Evolutionary conservation across 768 basidiomycete species (phyloP).

Genomic region (Megacollybia marginata): DNA sequence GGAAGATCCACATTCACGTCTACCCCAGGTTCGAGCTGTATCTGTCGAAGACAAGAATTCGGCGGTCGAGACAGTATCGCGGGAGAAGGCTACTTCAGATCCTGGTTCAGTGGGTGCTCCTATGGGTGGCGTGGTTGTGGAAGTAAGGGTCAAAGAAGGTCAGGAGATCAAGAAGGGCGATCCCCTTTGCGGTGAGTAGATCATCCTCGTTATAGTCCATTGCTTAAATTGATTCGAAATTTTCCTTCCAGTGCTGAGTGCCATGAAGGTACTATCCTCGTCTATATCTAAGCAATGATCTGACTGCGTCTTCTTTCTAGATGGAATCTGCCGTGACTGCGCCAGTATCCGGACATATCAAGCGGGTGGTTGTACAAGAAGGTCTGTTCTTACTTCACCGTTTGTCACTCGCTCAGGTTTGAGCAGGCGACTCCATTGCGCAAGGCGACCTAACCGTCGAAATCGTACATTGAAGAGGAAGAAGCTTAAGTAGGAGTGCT

Average conservation of each 20-base stretch:
- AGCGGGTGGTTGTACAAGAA: conserved; percentile 87
- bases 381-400: conserved; percentile 30
- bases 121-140: conserved; percentile 97
- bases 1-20: conserved; percentile 10
- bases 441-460: conserved; percentile 90
- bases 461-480: conserved; percentile 55
- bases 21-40: conserved; percentile 79
- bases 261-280: conserved; percentile 72
- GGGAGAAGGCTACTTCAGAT: conserved; percentile 90
- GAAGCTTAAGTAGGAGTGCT: background rate
- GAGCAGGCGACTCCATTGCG: conserved; percentile 82
- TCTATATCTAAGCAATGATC: background rate
- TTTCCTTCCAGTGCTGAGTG: conserved; percentile 66
- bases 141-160: conserved; percentile 96
- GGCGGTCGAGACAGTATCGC: conserved; percentile 88
- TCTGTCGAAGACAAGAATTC: conserved; percentile 96
- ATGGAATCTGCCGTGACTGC: conserved; percentile 98
- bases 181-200: conserved; percentile 75
- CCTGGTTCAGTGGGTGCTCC: conserved; percentile 97
- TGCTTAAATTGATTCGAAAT: conserved; percentile 12
- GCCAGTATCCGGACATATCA: conserved; percentile 94
- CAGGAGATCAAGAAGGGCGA: conserved; percentile 98
- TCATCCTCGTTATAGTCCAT: conserved; percentile 3
- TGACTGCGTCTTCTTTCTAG: conserved; percentile 32
- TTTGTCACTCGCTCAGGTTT: background rate